These are phyloP conservation scores for Nitzschia sp. DNA, from an alignment of 108 stramenopile species.

Conservation along the genomic window DNA sequence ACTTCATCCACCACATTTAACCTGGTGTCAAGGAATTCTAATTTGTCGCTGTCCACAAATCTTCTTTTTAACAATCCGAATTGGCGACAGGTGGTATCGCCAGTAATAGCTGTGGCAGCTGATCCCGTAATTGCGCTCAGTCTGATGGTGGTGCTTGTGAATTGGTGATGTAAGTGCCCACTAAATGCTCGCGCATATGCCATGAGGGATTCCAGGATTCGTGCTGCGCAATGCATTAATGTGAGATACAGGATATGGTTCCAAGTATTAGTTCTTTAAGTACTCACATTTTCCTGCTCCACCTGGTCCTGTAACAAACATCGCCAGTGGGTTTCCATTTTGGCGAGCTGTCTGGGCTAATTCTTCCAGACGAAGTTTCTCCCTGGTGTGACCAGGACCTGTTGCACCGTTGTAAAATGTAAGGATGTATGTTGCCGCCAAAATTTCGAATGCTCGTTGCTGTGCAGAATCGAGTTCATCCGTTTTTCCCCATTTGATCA, in stretches of 20 bases:
- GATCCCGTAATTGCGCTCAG: background rate
- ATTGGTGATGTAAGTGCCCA: background rate
- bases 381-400: background rate
- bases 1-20: background rate
- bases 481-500: background rate
- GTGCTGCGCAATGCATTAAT: background rate
- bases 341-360: too few species aligned
- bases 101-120: too few species aligned
- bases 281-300: background rate
- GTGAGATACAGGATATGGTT: background rate
- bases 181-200: background rate
- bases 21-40: background rate
- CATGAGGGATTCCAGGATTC: background rate
- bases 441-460: background rate
- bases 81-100: background rate
- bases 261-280: background rate
- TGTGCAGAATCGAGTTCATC: background rate
- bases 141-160: background rate
- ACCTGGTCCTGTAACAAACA: too few species aligned
- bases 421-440: background rate
- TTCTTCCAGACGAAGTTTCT: background rate
- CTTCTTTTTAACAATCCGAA: too few species aligned
- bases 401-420: background rate
- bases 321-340: too few species aligned
- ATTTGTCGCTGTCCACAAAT: too few species aligned